Conservation (phyloP, 2,329 filamentous ascomycete genomes). For the Aureobasidium sp. region DNA sequence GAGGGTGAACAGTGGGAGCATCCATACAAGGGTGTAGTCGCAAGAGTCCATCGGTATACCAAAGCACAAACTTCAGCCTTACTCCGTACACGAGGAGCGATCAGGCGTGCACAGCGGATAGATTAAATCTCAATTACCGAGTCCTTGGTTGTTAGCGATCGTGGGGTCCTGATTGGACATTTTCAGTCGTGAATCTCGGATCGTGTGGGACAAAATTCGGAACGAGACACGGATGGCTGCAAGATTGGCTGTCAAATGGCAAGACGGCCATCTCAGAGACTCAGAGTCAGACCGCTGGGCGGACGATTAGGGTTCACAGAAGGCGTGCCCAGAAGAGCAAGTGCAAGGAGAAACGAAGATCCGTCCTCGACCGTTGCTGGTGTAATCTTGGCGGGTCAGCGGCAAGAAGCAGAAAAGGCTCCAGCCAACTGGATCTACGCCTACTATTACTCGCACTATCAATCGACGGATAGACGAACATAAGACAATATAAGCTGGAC, state of each 20-base stretch:
- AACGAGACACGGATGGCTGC: not conserved
- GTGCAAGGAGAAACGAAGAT: not conserved
- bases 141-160: not conserved
- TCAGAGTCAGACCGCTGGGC: not conserved
- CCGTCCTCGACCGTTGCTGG: not conserved
- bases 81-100: not conserved
- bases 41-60: no score
- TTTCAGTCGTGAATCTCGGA: not conserved
- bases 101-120: not conserved
- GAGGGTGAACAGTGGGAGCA: no score
- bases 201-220: not conserved
- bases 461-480: not conserved
- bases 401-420: not conserved
- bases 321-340: not conserved
- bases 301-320: not conserved
- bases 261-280: not conserved
- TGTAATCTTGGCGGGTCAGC: not conserved
- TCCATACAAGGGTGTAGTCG: no score
- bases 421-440: not conserved
- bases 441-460: not conserved
- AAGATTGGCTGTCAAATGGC: not conserved
- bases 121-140: not conserved
- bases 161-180: not conserved
- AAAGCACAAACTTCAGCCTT: not conserved
- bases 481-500: no score